Evolutionary conservation across 2,329 filamentous ascomycete genomes (phyloP).

Genomic region (Drechslerella stenobrocha): DNA sequence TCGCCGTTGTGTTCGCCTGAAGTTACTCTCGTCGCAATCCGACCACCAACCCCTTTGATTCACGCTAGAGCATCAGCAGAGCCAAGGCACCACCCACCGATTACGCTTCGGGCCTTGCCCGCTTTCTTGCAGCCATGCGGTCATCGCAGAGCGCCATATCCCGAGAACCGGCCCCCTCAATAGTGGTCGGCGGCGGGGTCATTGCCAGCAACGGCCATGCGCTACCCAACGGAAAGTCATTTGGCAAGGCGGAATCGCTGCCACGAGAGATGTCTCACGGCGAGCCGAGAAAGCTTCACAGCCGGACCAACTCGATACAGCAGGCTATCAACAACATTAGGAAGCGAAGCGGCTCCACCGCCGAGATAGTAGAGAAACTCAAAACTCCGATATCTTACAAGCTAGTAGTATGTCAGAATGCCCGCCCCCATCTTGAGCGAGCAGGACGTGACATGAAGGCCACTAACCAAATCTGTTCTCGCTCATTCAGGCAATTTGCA

Average conservation of each 20-base stretch:
- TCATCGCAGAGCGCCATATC: constrained; percentile 43
- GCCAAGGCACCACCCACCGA: background rate
- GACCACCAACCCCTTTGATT: constrained; percentile 6
- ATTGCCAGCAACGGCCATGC: constrained; percentile 27
- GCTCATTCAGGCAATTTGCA: constrained; percentile 43
- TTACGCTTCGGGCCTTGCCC: constrained; percentile 4
- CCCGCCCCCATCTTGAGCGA: background rate
- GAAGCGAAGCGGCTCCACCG: constrained; percentile 43
- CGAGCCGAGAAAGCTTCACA: constrained; percentile 29
- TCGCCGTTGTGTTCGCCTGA: too few species aligned
- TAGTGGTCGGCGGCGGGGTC: background rate
- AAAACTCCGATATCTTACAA: constrained; percentile 48
- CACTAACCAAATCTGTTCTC: background rate
- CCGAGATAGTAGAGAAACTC: constrained; percentile 47
- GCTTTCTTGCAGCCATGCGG: constrained; percentile 19
- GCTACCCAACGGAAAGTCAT: constrained; percentile 12
- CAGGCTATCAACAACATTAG: constrained; percentile 40
- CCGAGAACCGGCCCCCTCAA: constrained; percentile 24
- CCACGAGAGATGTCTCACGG: constrained; percentile 36
- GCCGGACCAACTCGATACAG: constrained; percentile 40
- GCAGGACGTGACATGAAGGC: background rate
- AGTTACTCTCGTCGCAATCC: too few species aligned
- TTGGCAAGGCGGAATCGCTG: background rate
- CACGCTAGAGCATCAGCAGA: background rate
- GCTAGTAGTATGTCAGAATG: constrained; percentile 37